Evolutionary conservation across 2,329 filamentous ascomycete genomes (phyloP).

Genomic region (Colletotrichum karsti): DNA sequence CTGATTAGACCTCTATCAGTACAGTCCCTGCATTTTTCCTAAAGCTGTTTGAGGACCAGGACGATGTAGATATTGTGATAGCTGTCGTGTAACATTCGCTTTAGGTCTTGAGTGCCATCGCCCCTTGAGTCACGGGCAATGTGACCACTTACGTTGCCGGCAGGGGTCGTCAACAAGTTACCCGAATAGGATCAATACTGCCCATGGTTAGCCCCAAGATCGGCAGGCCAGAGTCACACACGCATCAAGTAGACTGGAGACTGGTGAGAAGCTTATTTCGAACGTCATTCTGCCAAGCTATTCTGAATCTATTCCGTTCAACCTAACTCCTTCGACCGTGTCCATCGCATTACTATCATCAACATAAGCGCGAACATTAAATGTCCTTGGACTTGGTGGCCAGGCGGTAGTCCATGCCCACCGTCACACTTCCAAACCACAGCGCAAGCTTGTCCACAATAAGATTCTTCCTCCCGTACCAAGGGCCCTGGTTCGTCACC

Average conservation of each 20-base stretch:
- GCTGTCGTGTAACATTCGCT: too few species aligned
- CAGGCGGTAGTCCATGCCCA: conserved; percentile 39
- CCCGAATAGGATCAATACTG: not conserved
- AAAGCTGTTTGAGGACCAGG: not conserved
- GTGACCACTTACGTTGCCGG: not conserved
- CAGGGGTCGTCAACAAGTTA: not conserved
- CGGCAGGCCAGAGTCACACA: not conserved
- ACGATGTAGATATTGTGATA: too few species aligned
- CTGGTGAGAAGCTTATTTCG: not conserved
- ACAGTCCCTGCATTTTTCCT: not conserved
- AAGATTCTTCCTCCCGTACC: conserved; percentile 44
- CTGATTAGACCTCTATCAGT: not conserved
- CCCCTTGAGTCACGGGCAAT: not conserved
- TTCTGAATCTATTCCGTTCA: not conserved
- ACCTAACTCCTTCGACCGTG: not conserved
- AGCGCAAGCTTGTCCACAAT: conserved; percentile 39
- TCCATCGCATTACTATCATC: not conserved
- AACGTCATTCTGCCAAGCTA: not conserved
- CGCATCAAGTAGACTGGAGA: not conserved
- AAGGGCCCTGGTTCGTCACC: conserved; percentile 41
- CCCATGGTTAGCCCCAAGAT: not conserved
- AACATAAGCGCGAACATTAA: conserved; percentile 14
- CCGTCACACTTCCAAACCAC: conserved; percentile 39
- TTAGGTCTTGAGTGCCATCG: not conserved
- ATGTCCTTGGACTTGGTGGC: conserved; percentile 34